These are phyloP conservation scores for Athelia psychrophila DNA, from an alignment of 1,284 basidiomycete genomes.

Conservation along the genomic window DNA sequence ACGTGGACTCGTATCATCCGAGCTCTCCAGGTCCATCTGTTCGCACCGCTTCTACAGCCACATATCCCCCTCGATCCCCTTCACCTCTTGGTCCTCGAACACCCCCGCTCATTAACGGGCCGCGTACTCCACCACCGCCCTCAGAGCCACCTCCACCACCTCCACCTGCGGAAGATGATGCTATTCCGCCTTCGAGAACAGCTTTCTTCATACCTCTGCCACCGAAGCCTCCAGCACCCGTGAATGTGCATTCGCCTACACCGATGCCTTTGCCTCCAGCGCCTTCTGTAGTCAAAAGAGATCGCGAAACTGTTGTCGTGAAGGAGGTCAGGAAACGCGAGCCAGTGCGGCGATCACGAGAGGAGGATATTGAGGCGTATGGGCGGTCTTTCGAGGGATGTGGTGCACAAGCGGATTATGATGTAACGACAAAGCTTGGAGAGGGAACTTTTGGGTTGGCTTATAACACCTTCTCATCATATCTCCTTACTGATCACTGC, in stretches of 20 bases:
- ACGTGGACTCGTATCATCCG: conserved; percentile 3
- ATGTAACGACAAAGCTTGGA: conserved; percentile 81
- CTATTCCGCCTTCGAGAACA: conserved; percentile 33
- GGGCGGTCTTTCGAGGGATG: conserved; percentile 74
- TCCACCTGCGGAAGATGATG: conserved; percentile 30
- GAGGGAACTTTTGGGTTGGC: conserved; percentile 94
- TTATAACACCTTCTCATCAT: conserved; percentile 5
- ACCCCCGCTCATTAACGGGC: not conserved
- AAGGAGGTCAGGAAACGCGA: conserved; percentile 30
- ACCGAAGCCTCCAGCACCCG: conserved; percentile 41
- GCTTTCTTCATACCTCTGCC: conserved; percentile 31
- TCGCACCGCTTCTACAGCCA: conserved; percentile 4
- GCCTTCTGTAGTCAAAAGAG: not conserved
- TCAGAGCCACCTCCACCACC: conserved; percentile 16
- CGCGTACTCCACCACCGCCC: conserved; percentile 14
- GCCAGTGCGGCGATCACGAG: conserved; percentile 49
- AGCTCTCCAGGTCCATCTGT: conserved; percentile 1
- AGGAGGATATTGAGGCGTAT: conserved; percentile 67
- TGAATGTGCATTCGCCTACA: conserved; percentile 40
- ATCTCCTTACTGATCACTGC: conserved; percentile 4
- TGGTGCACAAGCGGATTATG: conserved; percentile 77
- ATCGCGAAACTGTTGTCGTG: not conserved
- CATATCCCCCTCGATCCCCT: conserved; percentile 4
- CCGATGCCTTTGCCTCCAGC: conserved; percentile 30
- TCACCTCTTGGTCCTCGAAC: not conserved